Base-by-base conservation (phyloP, 1,284 basidiomycete species). In the Gomphus sp. region DNA sequence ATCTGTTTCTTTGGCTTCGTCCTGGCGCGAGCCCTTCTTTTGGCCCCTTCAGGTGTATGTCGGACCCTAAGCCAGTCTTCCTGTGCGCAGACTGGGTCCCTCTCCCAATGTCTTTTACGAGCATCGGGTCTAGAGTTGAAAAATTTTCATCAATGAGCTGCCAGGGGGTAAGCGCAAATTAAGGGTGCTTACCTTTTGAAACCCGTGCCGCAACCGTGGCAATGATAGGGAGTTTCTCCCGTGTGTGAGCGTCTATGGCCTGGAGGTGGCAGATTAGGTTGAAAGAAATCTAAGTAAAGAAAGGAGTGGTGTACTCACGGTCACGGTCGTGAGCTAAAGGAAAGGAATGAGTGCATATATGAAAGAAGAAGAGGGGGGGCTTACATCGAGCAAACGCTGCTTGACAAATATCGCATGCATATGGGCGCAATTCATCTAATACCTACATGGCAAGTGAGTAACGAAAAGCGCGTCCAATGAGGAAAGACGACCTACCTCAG, bases 241-340 rank as follows among this genome's bases (percentile, higher is more conserved):
- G 62, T 62, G 45, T 62, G 62, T 14, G 52, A 58, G 52, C 59
- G 60, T 49, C 55, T 57, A 43, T 62, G 62, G 22, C 62, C 62
- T 62, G 43, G 33, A 49, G 28, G 47, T 16, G 2, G 33, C 22
- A 25, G 16, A 22, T 39, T 9, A n/a, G 16, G 44, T 31, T n/a
- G 18, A 14, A 55, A 33, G 11, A 4, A 4, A 33, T 18, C 4
- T 39, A 12, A 52, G 9, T 14, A 18, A 39, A 4, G 52, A 31
- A 41, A 33, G 11, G 39, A 43, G 10, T n/a, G 22, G 52, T 25
- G 14, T 37, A 59, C 58, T 54, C 28, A 59, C 58, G 52, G 18
- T 59, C 58, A 47, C 58, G 58, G 51, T 59, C 58, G 34, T 59
- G 58, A 31, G 58, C 54, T 9, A 33, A 18, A 43, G 25, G 28